phyloP scores from a whole-genome alignment of 139 green algal genomes.

The Chlamydomonas sp. region DNA sequence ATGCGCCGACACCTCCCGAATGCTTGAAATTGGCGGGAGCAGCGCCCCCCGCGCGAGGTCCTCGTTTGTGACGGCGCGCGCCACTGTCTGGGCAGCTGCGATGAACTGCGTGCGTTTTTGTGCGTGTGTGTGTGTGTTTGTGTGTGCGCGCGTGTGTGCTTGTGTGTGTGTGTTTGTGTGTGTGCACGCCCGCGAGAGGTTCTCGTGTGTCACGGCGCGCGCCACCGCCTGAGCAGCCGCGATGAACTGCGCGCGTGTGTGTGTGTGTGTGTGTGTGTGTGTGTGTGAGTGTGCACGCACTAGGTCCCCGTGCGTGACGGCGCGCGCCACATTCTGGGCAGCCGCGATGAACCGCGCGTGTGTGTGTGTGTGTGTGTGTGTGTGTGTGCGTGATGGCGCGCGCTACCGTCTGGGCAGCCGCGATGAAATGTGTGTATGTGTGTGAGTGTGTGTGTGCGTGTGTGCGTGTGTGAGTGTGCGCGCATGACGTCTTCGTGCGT shows the following conservation, averaged over 20 bases:
- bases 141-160: too few species aligned
- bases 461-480: too few species aligned
- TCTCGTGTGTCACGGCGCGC: conserved; percentile 40
- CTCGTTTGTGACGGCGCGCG: conserved; percentile 41
- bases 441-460: too few species aligned
- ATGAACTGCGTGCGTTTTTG: too few species aligned
- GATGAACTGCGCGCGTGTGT: too few species aligned
- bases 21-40: conserved; percentile 51
- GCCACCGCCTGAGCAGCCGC: conserved; percentile 67
- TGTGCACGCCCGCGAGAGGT: conserved; percentile 42
- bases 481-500: conserved; percentile 29
- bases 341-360: conserved; percentile 76
- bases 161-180: too few species aligned
- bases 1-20: conserved; percentile 48
- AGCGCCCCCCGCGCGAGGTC: conserved; percentile 47
- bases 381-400: conserved; percentile 43
- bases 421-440: conserved; percentile 79
- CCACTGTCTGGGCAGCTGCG: conserved; percentile 64
- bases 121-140: too few species aligned
- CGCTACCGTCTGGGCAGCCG: conserved; percentile 64
- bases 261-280: too few species aligned
- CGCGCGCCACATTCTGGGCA: conserved; percentile 58
- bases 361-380: too few species aligned
- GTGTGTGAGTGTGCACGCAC: too few species aligned
- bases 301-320: conserved; percentile 46